These are phyloP conservation scores for Heimioporus sp. DNA, from an alignment of 768 basidiomycete species.

Conservation along the genomic window DNA sequence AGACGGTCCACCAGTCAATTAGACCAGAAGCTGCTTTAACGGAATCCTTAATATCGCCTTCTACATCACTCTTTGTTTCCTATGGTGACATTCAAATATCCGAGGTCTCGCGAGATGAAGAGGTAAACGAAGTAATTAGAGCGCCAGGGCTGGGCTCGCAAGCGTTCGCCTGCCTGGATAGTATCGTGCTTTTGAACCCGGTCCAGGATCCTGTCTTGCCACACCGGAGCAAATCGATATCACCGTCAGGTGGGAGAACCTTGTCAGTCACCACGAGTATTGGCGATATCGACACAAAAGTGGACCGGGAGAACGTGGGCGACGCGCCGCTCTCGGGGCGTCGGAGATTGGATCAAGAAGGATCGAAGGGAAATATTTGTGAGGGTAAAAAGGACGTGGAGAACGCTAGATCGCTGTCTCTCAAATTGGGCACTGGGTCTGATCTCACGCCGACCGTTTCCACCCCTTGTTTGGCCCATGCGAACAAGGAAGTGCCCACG, in stretches of 20 bases:
- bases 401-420: not conserved
- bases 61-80: conserved; percentile 15
- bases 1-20: not conserved
- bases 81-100: not conserved
- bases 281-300: not conserved
- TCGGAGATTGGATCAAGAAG: conserved; percentile 11
- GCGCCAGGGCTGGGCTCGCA: not conserved
- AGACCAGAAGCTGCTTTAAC: not conserved
- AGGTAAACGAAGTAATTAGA: not conserved
- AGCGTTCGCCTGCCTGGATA: conserved; percentile 18
- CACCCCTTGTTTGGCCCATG: not conserved
- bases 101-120: not conserved
- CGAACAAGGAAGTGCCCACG: not conserved
- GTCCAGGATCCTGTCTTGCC: not conserved
- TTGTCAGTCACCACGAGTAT: not conserved
- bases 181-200: conserved; percentile 3
- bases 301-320: conserved; percentile 2
- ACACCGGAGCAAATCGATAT: not conserved
- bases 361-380: not conserved
- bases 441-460: not conserved
- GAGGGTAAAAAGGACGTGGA: not conserved
- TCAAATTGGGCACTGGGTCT: too few species aligned
- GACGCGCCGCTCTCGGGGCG: conserved; percentile 12
- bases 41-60: conserved; percentile 1
- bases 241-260: not conserved